These are phyloP conservation scores for Nakaseomyces bracarensis DNA, from an alignment of 1,139 yeast species.

Conservation along the genomic window DNA sequence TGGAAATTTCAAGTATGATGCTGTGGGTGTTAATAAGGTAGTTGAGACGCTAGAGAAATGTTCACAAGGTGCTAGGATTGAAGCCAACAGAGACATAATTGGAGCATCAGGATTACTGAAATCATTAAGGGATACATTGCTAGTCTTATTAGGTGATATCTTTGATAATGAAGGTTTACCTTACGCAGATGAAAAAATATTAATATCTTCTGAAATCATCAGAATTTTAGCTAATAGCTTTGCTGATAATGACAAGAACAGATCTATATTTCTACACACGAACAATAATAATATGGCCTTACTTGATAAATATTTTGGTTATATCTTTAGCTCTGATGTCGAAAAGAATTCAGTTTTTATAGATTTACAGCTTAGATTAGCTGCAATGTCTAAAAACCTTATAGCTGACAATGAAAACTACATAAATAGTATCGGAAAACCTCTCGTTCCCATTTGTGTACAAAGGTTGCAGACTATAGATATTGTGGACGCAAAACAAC, in stretches of 20 bases:
- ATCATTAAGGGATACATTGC: slow-evolving; percentile 16
- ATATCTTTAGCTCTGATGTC: slow-evolving; percentile 11
- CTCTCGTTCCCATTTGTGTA: not conserved
- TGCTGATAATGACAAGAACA: slow-evolving; percentile 28
- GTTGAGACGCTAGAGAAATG: slow-evolving; percentile 24
- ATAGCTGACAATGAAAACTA: slow-evolving; percentile 22
- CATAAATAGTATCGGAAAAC: slow-evolving; percentile 1
- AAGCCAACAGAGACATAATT: slow-evolving; percentile 25
- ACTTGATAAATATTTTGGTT: slow-evolving; percentile 17
- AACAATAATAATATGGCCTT: slow-evolving; percentile 9
- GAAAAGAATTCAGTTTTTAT: slow-evolving; percentile 11
- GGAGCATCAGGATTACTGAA: slow-evolving; percentile 25
- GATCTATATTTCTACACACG: slow-evolving; percentile 15
- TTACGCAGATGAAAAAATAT: slow-evolving; percentile 8
- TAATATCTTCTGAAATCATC: slow-evolving; percentile 24
- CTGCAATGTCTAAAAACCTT: slow-evolving; percentile 26
- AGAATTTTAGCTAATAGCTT: slow-evolving; percentile 30
- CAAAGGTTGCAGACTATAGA: slow-evolving; percentile 1
- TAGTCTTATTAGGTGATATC: slow-evolving; percentile 13
- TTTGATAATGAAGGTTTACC: slow-evolving; percentile 10
- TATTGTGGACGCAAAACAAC: slow-evolving; percentile 14
- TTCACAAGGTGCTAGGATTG: slow-evolving; percentile 27
- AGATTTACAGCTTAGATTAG: slow-evolving; percentile 23
- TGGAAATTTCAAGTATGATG: slow-evolving; percentile 16
- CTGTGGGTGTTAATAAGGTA: slow-evolving; percentile 15